Evolutionary conservation across 176 grass and related monocot genomes (phyloP).

Genomic region (Oryza coarctata): DNA sequence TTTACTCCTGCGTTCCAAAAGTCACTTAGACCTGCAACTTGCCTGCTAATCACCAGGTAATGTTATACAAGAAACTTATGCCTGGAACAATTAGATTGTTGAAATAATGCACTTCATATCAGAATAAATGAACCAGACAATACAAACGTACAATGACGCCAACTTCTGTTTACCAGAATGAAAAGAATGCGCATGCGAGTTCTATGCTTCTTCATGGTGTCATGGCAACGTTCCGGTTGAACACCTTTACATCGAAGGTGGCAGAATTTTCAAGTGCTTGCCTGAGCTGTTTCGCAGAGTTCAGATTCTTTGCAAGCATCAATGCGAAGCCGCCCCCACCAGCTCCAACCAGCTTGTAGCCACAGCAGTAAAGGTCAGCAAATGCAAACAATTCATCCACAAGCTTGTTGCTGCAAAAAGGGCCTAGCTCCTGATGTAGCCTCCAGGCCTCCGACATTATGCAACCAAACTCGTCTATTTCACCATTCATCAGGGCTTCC

Average conservation of each 20-base stretch:
- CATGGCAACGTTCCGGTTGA: conserved; percentile 63
- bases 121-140: background rate
- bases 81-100: background rate
- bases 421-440: conserved; percentile 84
- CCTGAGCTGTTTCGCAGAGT: conserved; percentile 43
- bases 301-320: conserved; percentile 56
- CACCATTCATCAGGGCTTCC: conserved; percentile 77
- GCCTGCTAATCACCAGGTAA: background rate
- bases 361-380: conserved; percentile 70
- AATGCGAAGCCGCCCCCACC: conserved; percentile 82
- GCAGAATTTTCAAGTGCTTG: conserved; percentile 34
- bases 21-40: background rate
- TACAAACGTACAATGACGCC: background rate
- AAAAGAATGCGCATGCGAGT: background rate
- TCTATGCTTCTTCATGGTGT: conserved; percentile 8
- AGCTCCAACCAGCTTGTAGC: conserved; percentile 91
- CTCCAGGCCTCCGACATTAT: conserved; percentile 89
- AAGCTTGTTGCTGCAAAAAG: conserved; percentile 81
- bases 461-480: conserved; percentile 63
- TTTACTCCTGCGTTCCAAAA: too few relatives aligned
- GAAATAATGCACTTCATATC: background rate
- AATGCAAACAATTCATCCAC: conserved; percentile 84
- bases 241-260: conserved; percentile 65
- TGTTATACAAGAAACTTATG: background rate
- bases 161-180: background rate